Conservation (phyloP, 345 rosid genomes). For the Litchi chinensis region DNA sequence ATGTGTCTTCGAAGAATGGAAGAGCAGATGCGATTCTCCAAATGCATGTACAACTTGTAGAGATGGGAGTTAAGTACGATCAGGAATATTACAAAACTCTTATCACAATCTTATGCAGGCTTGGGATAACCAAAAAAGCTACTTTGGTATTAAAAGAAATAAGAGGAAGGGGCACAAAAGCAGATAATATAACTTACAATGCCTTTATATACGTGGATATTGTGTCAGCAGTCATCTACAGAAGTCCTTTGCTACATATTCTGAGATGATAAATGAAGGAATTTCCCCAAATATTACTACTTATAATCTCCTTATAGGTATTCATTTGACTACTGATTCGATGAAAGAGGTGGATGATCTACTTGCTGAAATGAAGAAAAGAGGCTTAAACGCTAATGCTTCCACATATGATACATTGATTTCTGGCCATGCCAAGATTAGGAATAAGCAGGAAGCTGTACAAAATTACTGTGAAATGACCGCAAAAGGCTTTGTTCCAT, state of each 20-base stretch:
- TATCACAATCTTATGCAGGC: conserved; percentile 62
- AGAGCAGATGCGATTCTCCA: conserved; percentile 54
- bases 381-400: conserved; percentile 59
- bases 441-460: conserved; percentile 65
- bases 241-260: conserved; percentile 53
- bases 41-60: conserved; percentile 59
- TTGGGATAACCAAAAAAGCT: conserved; percentile 79
- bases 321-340: conserved; percentile 53
- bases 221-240: conserved; percentile 54
- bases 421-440: conserved; percentile 69
- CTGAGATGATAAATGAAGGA: conserved; percentile 57
- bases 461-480: conserved; percentile 78
- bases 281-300: conserved; percentile 60
- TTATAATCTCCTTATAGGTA: conserved; percentile 68
- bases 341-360: conserved; percentile 52
- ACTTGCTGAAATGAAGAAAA: conserved; percentile 58
- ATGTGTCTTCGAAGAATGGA: conserved; percentile 53
- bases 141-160: conserved; percentile 52
- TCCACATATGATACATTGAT: conserved; percentile 68
- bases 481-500: conserved; percentile 68
- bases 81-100: conserved; percentile 64
- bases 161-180: conserved; percentile 50
- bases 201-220: conserved; percentile 66
- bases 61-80: conserved; percentile 59
- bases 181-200: conserved; percentile 66